Base-by-base conservation (phyloP, 2,329 filamentous ascomycete species). In the Hypoxylon sp. region DNA sequence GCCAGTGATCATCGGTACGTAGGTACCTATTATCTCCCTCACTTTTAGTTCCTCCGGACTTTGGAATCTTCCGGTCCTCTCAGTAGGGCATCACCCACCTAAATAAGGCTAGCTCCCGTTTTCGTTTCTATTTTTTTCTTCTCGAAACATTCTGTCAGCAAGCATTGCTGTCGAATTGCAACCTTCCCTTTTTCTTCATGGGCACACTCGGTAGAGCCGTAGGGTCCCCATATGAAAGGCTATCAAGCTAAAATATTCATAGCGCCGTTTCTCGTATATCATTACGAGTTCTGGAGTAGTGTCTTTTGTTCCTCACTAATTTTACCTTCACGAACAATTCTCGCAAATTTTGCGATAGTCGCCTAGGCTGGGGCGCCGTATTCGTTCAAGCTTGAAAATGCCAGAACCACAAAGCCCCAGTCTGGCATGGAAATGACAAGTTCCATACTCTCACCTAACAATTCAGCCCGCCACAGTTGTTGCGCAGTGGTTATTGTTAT, bases 351-450 rank as follows among this genome's bases (percentile, higher is more conserved):
- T 37, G 48, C 52, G 37, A 43, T n/a, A 8, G 19, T 19, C 19
- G 12, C 17, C 23, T n/a, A n/a, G 23, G 17, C 17, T 30, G 5
- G 20, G 26, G 17, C n/a, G n/a, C n/a, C n/a, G n/a, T n/a, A n/a
- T n/a, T n/a, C n/a, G n/a, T n/a, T n/a, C n/a, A n/a, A n/a, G n/a
- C n/a, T n/a, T n/a, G n/a, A n/a, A n/a, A n/a, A n/a, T n/a, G n/a
- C n/a, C n/a, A n/a, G n/a, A n/a, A n/a, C n/a, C n/a, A n/a, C n/a
- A n/a, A n/a, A n/a, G n/a, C n/a, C n/a, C n/a, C n/a, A n/a, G n/a
- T n/a, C n/a, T 49, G 51, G 51, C 40, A 43, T 30, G 47, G n/a
- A 43, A 36, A 52, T 55, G 51, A 55, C 51, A 32, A 25, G 31
- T 42, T n/a, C n/a, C n/a, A n/a, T n/a, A n/a, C n/a, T n/a, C n/a